A percentile compares a stretch with the other conserved stretches of the same genome.
These are phyloP conservation scores for Bacterosira constricta DNA, from an alignment of 108 stramenopile species.

Conservation along the genomic window DNA sequence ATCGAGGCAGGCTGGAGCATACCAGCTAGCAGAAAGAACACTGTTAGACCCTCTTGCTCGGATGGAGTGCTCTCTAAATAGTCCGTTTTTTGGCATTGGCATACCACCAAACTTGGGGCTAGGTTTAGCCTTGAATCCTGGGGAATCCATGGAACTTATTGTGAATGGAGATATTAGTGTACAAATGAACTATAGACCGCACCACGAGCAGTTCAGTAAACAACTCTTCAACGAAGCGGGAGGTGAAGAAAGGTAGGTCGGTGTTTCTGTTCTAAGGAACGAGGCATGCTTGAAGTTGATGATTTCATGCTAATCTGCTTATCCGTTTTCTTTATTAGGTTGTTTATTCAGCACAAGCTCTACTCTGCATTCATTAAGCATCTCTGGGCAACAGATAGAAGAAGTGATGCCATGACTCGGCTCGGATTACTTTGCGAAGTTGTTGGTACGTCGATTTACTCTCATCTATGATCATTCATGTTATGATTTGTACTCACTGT, in stretches of 20 bases:
- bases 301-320: not conserved
- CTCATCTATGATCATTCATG: too few species aligned
- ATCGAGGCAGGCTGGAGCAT: constrained; percentile 88
- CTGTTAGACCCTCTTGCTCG: constrained; percentile 77
- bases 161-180: constrained; percentile 41
- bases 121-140: constrained; percentile 22
- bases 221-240: constrained; percentile 69
- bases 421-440: constrained; percentile 64
- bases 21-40: constrained; percentile 80
- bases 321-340: constrained; percentile 4
- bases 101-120: constrained; percentile 47
- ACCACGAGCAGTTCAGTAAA: constrained; percentile 62
- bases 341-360: constrained; percentile 81
- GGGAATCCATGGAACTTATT: constrained; percentile 46
- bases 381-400: constrained; percentile 79
- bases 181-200: constrained; percentile 54
- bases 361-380: constrained; percentile 94
- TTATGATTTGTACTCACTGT: not conserved
- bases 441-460: constrained; percentile 44
- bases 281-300: not conserved
- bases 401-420: constrained; percentile 76
- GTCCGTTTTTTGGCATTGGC: constrained; percentile 73
- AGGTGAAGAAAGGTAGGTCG: constrained; percentile 66
- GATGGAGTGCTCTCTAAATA: constrained; percentile 68
- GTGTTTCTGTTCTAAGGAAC: not conserved